Conservation (phyloP, 1,284 basidiomycete species). For the Prillingera fragicola region DNA sequence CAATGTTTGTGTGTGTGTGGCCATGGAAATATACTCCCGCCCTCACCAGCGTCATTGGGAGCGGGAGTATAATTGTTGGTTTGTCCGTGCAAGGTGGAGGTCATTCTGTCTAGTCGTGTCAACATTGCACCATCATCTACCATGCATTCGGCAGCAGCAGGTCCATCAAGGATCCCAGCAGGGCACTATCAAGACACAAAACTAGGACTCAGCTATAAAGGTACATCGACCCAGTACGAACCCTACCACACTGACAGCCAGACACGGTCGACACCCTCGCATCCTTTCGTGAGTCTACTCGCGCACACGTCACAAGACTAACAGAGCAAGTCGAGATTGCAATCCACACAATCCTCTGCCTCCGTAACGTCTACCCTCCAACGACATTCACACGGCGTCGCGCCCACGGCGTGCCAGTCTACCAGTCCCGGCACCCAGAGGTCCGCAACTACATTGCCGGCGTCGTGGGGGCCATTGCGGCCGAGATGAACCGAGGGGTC, state of each 20-base stretch:
- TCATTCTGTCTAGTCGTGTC: no score
- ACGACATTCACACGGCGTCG: slow-evolving; percentile 78
- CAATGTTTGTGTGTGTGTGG: not conserved
- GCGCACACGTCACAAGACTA: not conserved
- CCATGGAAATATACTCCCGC: not conserved
- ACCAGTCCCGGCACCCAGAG: slow-evolving; percentile 80
- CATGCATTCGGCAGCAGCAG: not conserved
- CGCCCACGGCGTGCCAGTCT: slow-evolving; percentile 84
- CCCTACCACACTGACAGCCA: slow-evolving; percentile 10
- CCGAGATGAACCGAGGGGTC: slow-evolving; percentile 56
- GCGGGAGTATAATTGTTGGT: no score
- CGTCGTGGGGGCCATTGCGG: slow-evolving; percentile 65
- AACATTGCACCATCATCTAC: not conserved
- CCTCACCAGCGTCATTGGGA: not conserved
- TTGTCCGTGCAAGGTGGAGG: no score
- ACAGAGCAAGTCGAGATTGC: slow-evolving; percentile 72
- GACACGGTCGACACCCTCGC: slow-evolving; percentile 39
- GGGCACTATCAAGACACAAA: not conserved
- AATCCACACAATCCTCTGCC: slow-evolving; percentile 83
- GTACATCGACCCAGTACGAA: not conserved
- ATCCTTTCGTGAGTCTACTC: slow-evolving; percentile 32
- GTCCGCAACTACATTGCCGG: slow-evolving; percentile 82
- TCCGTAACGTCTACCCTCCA: slow-evolving; percentile 81
- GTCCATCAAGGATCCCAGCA: slow-evolving; percentile 1
- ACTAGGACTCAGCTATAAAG: slow-evolving; percentile 12